Base-by-base conservation (phyloP, 768 basidiomycete genomes). In the Tricholoma sp. region DNA sequence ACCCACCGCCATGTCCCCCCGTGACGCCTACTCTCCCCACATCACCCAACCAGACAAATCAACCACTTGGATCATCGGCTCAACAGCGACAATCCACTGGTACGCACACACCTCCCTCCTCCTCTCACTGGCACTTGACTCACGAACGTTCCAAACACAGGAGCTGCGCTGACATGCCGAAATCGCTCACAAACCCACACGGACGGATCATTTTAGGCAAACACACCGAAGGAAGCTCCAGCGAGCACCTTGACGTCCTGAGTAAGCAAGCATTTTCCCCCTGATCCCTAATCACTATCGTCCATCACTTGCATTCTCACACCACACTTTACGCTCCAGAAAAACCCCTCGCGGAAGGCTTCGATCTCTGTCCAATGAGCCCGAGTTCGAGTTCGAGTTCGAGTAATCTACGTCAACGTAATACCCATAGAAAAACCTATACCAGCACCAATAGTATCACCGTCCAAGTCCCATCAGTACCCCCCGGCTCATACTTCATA, bases 151-250 rank as follows among this genome's bases (percentile, higher is more conserved):
- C 52, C 47, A 13, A 45, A 52, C 37, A 33, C 51, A 83, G 81
- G 81, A 71, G 79, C 57, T 68, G 73, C 31, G 60, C 61, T 53
- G 63, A 67, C 58, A 66, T 72, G 50, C 72, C 72, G 12, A 49
- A 65, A 52, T 59, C 68, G 45, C 57, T 65, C 15, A 67, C 74
- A 48, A 76, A 77, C 54, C 61, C 65, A 5, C 64, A 62, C n/a
- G 79, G 79, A 57, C 76, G 60, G 56, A 53, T 83, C 15, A 54
- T 77, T 10, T 68, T 83, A n/a, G 82, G 81, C 1, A 72, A 73
- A 61, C 32, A 76, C 13, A 63, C 72, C 13, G 51, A 65, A 34
- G 73, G 70, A 36, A 75, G 68, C 47, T 57, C 63, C 33, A 71
- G 73, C 61, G 78, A 81, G 58, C 77, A 82, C 61, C 74, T 83